Percentiles rank a stretch among this genome's conserved stretches.
These are phyloP conservation scores for Grigorovia transvaalensis DNA, from an alignment of 805 yeast genomes.

Conservation along the genomic window DNA sequence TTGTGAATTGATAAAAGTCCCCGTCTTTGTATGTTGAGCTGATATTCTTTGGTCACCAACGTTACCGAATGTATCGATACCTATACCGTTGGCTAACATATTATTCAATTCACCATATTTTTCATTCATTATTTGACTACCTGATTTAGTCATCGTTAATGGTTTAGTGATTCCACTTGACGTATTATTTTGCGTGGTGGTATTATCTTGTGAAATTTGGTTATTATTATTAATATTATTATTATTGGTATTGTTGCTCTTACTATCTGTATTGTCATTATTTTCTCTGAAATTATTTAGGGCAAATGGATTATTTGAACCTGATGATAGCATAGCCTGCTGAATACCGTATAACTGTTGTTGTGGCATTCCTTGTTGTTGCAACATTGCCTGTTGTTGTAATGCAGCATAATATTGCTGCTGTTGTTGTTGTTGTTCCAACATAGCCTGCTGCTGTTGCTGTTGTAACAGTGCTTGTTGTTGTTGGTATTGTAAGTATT, in stretches of 20 bases:
- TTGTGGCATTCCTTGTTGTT: slow-evolving; percentile 31
- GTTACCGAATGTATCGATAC: slow-evolving; percentile 71
- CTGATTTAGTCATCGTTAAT: slow-evolving; percentile 39
- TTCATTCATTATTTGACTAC: slow-evolving; percentile 46
- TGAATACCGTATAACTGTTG: slow-evolving; percentile 28
- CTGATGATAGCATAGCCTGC: slow-evolving; percentile 42
- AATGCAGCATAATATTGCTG: slow-evolving; percentile 20
- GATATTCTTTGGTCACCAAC: slow-evolving; percentile 55
- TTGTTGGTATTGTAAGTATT: slow-evolving; percentile 26
- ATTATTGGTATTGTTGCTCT: slow-evolving; percentile 1
- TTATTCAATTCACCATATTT: slow-evolving; percentile 64
- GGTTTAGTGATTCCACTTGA: slow-evolving; percentile 24
- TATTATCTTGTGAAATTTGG: background rate
- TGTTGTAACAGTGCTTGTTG: slow-evolving; percentile 24
- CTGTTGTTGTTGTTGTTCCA: slow-evolving; percentile 20
- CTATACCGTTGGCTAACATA: slow-evolving; percentile 77
- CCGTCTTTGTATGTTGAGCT: slow-evolving; percentile 81
- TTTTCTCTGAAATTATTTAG: slow-evolving; percentile 17
- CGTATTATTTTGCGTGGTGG: slow-evolving; percentile 2
- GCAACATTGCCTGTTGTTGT: slow-evolving; percentile 10
- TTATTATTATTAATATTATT: background rate
- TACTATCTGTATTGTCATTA: slow-evolving; percentile 6
- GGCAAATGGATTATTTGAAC: slow-evolving; percentile 75
- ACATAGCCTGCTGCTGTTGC: slow-evolving; percentile 15
- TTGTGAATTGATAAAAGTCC: slow-evolving; percentile 73